These are phyloP conservation scores for Cutaneotrichosporon curvatum DNA, from an alignment of 1,284 basidiomycete genomes.

Conservation along the genomic window DNA sequence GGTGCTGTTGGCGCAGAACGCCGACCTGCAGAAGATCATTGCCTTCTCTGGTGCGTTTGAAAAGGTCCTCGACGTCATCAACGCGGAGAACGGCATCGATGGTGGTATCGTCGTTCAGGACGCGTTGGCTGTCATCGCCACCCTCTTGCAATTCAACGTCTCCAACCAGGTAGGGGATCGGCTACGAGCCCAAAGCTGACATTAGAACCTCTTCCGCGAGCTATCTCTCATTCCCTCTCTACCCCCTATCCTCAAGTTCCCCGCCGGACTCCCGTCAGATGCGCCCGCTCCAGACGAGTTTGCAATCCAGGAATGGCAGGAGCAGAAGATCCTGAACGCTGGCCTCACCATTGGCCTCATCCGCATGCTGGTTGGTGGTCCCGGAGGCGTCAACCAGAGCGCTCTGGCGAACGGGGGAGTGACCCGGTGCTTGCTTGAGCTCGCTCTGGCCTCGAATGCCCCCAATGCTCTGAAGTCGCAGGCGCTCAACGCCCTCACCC, in stretches of 20 bases:
- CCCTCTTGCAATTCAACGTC: conserved; percentile 80
- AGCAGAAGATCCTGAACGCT: conserved; percentile 75
- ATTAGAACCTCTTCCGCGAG: conserved; percentile 92
- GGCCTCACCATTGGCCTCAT: conserved; percentile 70
- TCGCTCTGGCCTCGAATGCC: conserved; percentile 84
- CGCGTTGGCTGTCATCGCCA: conserved; percentile 75
- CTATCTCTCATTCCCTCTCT: conserved; percentile 74
- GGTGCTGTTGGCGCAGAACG: conserved; percentile 71
- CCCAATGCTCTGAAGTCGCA: conserved; percentile 80
- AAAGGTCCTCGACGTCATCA: conserved; percentile 82
- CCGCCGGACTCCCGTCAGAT: conserved; percentile 58
- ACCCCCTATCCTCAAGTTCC: conserved; percentile 78
- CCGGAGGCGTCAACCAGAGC: conserved; percentile 61
- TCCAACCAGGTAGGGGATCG: conserved; percentile 75
- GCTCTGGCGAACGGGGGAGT: conserved; percentile 56
- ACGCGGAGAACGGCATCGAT: conserved; percentile 82
- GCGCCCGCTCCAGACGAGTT: conserved; percentile 79
- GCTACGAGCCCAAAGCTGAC: background rate
- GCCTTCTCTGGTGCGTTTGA: conserved; percentile 98
- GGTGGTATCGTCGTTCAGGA: conserved; percentile 83
- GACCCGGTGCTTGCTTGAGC: conserved; percentile 75
- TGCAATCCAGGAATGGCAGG: conserved; percentile 92
- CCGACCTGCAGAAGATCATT: conserved; percentile 93
- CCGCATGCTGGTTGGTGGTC: conserved; percentile 54
- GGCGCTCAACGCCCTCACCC: conserved; percentile 71